phyloP scores from a whole-genome alignment of 2,329 filamentous ascomycete species.

The Colletotrichum melonis region DNA sequence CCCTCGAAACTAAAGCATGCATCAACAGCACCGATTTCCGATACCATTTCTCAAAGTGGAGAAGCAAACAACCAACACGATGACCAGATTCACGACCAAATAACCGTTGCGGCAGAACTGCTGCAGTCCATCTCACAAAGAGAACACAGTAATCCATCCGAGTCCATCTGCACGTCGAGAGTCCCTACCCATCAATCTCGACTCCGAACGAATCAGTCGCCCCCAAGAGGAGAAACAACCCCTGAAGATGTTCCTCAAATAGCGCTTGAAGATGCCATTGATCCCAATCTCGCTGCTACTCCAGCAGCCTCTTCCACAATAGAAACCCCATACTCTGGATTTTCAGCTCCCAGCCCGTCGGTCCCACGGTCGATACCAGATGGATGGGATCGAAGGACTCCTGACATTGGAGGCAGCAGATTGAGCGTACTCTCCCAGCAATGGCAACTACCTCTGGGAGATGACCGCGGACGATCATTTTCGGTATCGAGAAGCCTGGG shows the following conservation, averaged over 20 bases:
- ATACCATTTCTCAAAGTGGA: neutral
- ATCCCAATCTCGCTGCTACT: neutral
- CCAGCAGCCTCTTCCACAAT: neutral
- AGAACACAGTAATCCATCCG: neutral
- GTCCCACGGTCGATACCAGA: constrained; percentile 8
- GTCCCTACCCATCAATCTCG: neutral
- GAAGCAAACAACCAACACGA: neutral
- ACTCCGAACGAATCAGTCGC: too few relatives aligned
- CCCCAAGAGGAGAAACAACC: neutral
- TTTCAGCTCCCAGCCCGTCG: neutral
- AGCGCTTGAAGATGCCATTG: neutral
- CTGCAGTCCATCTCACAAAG: neutral
- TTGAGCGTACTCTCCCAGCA: neutral
- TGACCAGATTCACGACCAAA: neutral
- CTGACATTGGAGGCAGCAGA: neutral
- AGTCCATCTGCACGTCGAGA: neutral
- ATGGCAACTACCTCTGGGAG: neutral
- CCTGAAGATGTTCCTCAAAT: neutral
- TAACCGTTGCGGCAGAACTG: neutral
- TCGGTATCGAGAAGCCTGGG: neutral
- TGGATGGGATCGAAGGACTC: neutral
- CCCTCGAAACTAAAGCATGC: neutral
- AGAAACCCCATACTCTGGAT: neutral
- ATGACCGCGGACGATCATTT: neutral
- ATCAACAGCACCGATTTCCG: too few relatives aligned